Percentiles rank a stretch among this genome's conserved stretches.
phyloP scores from a whole-genome alignment of 495 filamentous ascomycete species.

The Neurospora sp. region DNA sequence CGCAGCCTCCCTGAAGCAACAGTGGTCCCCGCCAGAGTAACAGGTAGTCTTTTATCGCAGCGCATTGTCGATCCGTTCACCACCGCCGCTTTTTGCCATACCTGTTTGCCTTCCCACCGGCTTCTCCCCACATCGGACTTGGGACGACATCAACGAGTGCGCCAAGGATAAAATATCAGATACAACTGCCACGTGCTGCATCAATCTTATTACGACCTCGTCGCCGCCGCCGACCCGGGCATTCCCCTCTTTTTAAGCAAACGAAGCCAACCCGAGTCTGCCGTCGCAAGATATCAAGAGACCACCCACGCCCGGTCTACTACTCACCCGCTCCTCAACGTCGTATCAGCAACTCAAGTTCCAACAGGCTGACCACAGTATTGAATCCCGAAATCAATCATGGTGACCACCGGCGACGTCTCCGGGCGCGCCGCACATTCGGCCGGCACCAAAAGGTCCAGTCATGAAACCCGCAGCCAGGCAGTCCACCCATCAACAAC shows the following conservation, averaged over 20 bases:
- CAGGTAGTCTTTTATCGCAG: not conserved
- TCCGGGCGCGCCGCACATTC: constrained; percentile 15
- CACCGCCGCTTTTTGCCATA: not conserved
- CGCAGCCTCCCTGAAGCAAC: not conserved
- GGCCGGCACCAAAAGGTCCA: constrained; percentile 26
- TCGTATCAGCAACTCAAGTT: not conserved
- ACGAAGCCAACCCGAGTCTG: not conserved
- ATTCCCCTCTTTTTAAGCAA: not conserved
- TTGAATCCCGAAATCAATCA: constrained; percentile 3
- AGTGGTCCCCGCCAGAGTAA: not conserved
- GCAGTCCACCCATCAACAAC: constrained; percentile 1
- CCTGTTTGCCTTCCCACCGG: not conserved
- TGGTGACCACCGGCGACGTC: constrained; percentile 28
- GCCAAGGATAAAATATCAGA: not conserved
- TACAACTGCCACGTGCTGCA: not conserved
- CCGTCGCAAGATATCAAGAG: not conserved
- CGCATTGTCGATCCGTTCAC: not conserved
- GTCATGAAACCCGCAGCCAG: constrained; percentile 22
- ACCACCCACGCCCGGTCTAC: not conserved
- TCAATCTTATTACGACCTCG: not conserved
- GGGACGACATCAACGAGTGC: not conserved
- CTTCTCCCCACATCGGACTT: not conserved
- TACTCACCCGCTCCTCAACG: not conserved
- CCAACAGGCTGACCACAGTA: not conserved
- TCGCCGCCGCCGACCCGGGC: not conserved